Percentiles rank a stretch among this genome's conserved stretches.
phyloP scores from a whole-genome alignment of 2,329 filamentous ascomycete genomes.

The Phaeophleospora eucalypticola region DNA sequence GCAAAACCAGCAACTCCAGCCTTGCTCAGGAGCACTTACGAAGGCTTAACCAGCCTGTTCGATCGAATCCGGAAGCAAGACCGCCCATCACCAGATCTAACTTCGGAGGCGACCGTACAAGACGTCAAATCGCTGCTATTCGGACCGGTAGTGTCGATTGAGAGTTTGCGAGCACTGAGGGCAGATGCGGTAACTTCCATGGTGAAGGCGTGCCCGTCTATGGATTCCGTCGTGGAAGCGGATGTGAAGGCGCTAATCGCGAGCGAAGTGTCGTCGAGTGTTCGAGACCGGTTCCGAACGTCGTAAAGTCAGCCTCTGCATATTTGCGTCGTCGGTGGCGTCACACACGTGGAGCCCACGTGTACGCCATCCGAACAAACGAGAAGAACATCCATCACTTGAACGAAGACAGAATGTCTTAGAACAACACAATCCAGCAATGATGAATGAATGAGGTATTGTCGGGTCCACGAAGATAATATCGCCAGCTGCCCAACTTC shows the following conservation, averaged over 20 bases:
- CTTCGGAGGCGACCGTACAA: conserved; percentile 5
- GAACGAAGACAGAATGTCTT: too few species aligned
- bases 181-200: conserved; percentile 27
- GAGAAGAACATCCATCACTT: too few species aligned
- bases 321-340: conserved; percentile 2
- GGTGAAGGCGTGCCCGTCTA: conserved; percentile 14
- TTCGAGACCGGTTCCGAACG: conserved; percentile 17
- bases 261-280: conserved; percentile 21
- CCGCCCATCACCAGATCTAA: conserved; percentile 1
- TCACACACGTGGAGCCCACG: conserved; percentile 5
- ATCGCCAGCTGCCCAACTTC: too few species aligned
- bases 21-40: conserved; percentile 23
- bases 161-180: conserved; percentile 27
- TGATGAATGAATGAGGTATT: too few species aligned
- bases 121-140: conserved; percentile 26
- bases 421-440: too few species aligned
- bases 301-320: not conserved
- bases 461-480: too few species aligned
- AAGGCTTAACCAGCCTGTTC: conserved; percentile 17
- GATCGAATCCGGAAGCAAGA: conserved; percentile 11
- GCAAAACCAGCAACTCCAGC: conserved; percentile 14
- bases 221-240: conserved; percentile 15
- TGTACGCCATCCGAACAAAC: too few species aligned
- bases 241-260: conserved; percentile 17
- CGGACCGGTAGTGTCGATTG: conserved; percentile 23